Percentiles rank a stretch among this genome's conserved stretches.
phyloP scores from a whole-genome alignment of 768 basidiomycete genomes.

The Termitomyces sp. region DNA sequence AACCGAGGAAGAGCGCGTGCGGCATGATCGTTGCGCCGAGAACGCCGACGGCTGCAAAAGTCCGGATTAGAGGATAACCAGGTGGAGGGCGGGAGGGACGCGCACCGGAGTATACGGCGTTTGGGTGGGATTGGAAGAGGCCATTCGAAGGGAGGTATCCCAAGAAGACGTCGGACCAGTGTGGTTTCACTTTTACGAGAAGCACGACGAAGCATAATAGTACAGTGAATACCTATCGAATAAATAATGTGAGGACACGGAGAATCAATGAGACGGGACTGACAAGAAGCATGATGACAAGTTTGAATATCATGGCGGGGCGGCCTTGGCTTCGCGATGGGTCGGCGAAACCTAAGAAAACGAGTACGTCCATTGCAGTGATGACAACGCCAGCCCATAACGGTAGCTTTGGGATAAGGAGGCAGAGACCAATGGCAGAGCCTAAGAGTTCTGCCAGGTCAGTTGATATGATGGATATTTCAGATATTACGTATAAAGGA shows the following conservation, averaged over 20 bases:
- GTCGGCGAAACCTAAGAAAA: slow-evolving; percentile 58
- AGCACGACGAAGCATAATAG: slow-evolving; percentile 65
- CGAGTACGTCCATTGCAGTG: slow-evolving; percentile 52
- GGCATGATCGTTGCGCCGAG: slow-evolving; percentile 78
- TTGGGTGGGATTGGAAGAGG: slow-evolving; percentile 38
- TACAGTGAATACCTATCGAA: slow-evolving; percentile 45
- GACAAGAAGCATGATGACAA: slow-evolving; percentile 47
- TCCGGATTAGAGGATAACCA: no score
- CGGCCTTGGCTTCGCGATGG: slow-evolving; percentile 44
- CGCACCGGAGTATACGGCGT: slow-evolving; percentile 49
- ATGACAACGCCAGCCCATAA: slow-evolving; percentile 52
- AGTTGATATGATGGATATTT: slow-evolving; percentile 60
- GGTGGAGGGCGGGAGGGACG: not conserved
- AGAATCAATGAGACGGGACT: slow-evolving; percentile 18
- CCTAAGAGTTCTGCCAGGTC: slow-evolving; percentile 68
- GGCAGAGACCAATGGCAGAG: slow-evolving; percentile 62
- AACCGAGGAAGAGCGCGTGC: slow-evolving; percentile 44
- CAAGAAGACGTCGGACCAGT: slow-evolving; percentile 61
- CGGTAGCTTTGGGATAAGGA: slow-evolving; percentile 54
- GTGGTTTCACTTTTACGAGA: slow-evolving; percentile 53
- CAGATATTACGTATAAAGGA: slow-evolving; percentile 48
- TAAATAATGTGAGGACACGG: not conserved
- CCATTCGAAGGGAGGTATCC: slow-evolving; percentile 61
- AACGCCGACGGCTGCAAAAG: slow-evolving; percentile 45
- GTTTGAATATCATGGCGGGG: slow-evolving; percentile 56